Percentiles rank a stretch among this genome's conserved stretches.
phyloP scores from a whole-genome alignment of 2,329 filamentous ascomycete genomes.

The Botrytis galanthina region DNA sequence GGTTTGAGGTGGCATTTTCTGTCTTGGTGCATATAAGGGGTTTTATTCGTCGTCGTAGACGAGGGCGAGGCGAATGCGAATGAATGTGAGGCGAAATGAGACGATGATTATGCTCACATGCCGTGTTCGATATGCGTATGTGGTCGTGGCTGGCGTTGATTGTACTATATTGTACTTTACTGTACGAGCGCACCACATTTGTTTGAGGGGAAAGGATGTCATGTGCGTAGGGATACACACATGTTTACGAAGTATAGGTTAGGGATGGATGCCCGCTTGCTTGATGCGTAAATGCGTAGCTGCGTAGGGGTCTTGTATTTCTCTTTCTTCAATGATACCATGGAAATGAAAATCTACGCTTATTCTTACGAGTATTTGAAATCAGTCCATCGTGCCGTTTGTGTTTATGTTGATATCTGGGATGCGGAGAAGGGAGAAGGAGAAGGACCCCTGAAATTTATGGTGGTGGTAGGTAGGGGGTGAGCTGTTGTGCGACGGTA shows the following conservation, averaged over 20 bases:
- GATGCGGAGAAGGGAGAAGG: background rate
- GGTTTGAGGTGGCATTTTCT: constrained; percentile 15
- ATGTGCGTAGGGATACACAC: constrained; percentile 2
- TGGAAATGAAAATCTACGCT: background rate
- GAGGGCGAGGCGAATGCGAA: constrained; percentile 2
- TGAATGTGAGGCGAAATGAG: constrained; percentile 3
- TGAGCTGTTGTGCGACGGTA: background rate
- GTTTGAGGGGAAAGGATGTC: background rate
- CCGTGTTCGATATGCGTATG: constrained; percentile 12
- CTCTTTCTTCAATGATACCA: constrained; percentile 10
- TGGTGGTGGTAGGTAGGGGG: background rate
- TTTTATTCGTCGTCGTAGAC: constrained; percentile 3
- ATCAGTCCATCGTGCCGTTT: background rate
- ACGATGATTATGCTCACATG: constrained; percentile 5
- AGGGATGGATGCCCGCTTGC: constrained; percentile 6
- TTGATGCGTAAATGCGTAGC: background rate
- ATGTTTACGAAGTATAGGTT: constrained; percentile 3
- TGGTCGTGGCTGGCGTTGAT: constrained; percentile 12
- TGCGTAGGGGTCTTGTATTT: background rate
- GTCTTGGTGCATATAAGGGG: constrained; percentile 13
- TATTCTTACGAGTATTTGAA: background rate
- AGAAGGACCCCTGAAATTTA: background rate
- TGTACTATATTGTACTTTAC: constrained; percentile 3
- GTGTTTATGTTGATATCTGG: background rate
- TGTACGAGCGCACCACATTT: constrained; percentile 10